Percentiles rank a stretch among this genome's conserved stretches.
Conservation (phyloP, 1,139 yeast species). For the Pneumocystis canis region DNA sequence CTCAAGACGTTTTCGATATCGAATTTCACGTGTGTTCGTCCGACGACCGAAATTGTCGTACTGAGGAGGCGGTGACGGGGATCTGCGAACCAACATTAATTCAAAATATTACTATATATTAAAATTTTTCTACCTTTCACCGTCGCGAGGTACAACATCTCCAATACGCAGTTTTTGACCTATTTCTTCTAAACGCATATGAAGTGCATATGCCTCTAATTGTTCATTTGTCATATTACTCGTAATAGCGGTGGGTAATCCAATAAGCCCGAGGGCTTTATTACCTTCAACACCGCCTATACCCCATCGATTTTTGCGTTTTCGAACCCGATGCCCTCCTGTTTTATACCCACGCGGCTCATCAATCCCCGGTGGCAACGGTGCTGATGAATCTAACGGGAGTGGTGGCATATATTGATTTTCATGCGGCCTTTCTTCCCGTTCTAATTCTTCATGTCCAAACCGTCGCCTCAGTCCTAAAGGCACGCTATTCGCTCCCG, state of each 20-base stretch:
- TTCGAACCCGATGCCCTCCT: constrained; percentile 1
- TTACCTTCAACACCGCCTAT: constrained; percentile 18
- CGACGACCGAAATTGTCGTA: constrained; percentile 76
- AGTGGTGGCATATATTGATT: constrained; percentile 14
- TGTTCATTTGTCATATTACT: constrained; percentile 71
- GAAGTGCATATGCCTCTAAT: constrained; percentile 61
- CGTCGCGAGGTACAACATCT: constrained; percentile 29
- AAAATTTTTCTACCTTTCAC: constrained; percentile 19
- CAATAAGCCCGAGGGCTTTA: constrained; percentile 22
- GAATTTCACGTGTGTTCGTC: constrained; percentile 63
- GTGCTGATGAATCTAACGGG: constrained; percentile 12
- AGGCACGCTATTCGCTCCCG: constrained; percentile 22
- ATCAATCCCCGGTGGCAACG: constrained; percentile 11
- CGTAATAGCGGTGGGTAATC: constrained; percentile 30
- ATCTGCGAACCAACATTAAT: constrained; percentile 28
- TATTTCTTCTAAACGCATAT: constrained; percentile 68
- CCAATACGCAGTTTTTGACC: constrained; percentile 40
- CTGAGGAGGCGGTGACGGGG: constrained; percentile 87
- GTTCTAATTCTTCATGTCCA: constrained; percentile 5
- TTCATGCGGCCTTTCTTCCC: constrained; percentile 9
- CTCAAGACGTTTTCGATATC: constrained; percentile 49
- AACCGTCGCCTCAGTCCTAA: constrained; percentile 19
- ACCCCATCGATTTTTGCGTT: constrained; percentile 24
- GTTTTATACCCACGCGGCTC: constrained; percentile 7
- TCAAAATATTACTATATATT: constrained; percentile 12